phyloP scores from a whole-genome alignment of 176 grass and related monocot genomes.

The Ananas comosus region DNA sequence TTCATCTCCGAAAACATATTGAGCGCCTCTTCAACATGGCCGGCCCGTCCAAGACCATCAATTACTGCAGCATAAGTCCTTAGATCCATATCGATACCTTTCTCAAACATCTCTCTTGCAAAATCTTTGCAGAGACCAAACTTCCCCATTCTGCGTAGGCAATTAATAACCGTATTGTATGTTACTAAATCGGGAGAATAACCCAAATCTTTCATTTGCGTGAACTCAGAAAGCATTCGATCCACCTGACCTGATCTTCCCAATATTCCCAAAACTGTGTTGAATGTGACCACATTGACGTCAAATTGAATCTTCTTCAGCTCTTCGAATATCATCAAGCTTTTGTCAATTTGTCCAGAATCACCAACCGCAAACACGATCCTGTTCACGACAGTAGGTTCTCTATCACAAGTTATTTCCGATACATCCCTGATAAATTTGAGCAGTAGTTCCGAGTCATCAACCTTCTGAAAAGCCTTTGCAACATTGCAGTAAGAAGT shows the following conservation, averaged over 20 bases:
- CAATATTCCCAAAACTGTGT: constrained; percentile 64
- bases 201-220: constrained; percentile 51
- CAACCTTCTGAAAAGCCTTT: constrained; percentile 45
- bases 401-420: constrained; percentile 47
- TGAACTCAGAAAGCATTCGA: constrained; percentile 57
- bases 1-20: constrained; percentile 67
- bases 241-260: constrained; percentile 55
- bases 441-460: constrained; percentile 36
- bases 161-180: constrained; percentile 87
- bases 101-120: constrained; percentile 50
- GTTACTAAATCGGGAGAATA: constrained; percentile 64
- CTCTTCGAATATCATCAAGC: constrained; percentile 55
- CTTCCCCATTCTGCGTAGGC: constrained; percentile 50
- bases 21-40: constrained; percentile 46
- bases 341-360: constrained; percentile 51
- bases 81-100: constrained; percentile 58
- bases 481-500: constrained; percentile 60
- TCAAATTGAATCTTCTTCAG: constrained; percentile 47
- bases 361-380: constrained; percentile 43
- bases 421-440: constrained; percentile 53
- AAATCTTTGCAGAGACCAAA: constrained; percentile 52
- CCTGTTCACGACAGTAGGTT: constrained; percentile 59
- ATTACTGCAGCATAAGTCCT: constrained; percentile 63
- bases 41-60: constrained; percentile 61
- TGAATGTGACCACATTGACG: constrained; percentile 68